Conservation (phyloP, 2,329 filamentous ascomycete genomes). For the Dryadomyces sulphureus region DNA sequence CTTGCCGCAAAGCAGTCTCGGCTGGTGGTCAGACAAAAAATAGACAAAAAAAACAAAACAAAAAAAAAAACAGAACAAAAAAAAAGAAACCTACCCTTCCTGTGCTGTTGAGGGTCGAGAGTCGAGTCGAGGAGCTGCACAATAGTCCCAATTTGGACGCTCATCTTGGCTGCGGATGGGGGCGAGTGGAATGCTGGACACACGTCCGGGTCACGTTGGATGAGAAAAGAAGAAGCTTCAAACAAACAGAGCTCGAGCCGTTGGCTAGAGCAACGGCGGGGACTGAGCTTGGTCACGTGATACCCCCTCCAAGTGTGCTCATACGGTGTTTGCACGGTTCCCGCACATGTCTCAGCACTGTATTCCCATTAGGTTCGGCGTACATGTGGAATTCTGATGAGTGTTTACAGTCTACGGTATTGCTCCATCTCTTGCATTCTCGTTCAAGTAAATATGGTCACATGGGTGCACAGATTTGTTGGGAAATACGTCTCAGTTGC, state of each 20-base stretch:
- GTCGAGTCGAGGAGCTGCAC: conserved; percentile 82
- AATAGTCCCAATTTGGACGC: conserved; percentile 43
- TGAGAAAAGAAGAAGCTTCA: background rate
- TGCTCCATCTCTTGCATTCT: too few species aligned
- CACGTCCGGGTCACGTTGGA: background rate
- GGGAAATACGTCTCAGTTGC: too few species aligned
- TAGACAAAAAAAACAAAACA: background rate
- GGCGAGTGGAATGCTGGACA: background rate
- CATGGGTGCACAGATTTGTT: too few species aligned
- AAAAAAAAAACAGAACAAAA: background rate
- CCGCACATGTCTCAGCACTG: too few species aligned
- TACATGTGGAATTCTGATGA: too few species aligned
- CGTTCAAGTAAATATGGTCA: too few species aligned
- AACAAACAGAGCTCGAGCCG: background rate
- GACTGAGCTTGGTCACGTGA: background rate
- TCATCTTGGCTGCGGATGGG: conserved; percentile 27
- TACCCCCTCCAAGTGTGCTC: too few species aligned
- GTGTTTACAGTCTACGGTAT: too few species aligned
- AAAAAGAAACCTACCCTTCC: conserved; percentile 49
- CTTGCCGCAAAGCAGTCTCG: conserved; percentile 62
- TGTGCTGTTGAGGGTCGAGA: conserved; percentile 73
- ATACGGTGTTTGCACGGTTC: too few species aligned
- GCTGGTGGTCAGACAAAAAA: conserved; percentile 34
- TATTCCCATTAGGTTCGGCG: too few species aligned
- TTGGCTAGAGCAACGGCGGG: background rate